Conservation (phyloP, 371 early-diverging fungal genomes). For the Chytridiales sp. region DNA sequence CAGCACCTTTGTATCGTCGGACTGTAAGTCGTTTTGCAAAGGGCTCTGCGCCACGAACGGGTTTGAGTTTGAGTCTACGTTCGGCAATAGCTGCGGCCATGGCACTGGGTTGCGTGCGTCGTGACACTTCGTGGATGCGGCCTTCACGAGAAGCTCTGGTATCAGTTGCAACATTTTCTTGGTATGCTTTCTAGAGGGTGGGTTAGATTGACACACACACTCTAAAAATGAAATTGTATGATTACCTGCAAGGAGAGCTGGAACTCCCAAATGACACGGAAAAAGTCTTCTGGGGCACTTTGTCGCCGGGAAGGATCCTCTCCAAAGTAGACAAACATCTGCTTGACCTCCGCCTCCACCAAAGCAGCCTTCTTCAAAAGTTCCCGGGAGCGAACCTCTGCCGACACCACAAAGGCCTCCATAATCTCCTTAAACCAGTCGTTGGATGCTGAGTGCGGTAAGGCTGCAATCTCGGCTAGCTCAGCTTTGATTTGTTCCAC, state of each 20-base stretch:
- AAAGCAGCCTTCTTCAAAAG: slow-evolving; percentile 21
- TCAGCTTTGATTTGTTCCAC: slow-evolving; percentile 62
- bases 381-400: slow-evolving; percentile 21
- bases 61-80: slow-evolving; percentile 18
- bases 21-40: slow-evolving; percentile 32
- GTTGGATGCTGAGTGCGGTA: slow-evolving; percentile 39
- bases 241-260: slow-evolving; percentile 22
- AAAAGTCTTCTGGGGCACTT: slow-evolving; percentile 41
- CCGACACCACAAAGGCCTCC: slow-evolving; percentile 43
- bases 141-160: slow-evolving; percentile 5
- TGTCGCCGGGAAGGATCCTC: slow-evolving; percentile 33
- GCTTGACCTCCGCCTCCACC: slow-evolving; percentile 29
- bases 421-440: slow-evolving; percentile 67
- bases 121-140: slow-evolving; percentile 1
- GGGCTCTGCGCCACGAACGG: slow-evolving; percentile 30
- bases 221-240: neutral
- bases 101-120: neutral
- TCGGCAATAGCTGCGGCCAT: slow-evolving; percentile 4
- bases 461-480: slow-evolving; percentile 34
- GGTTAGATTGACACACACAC: slow-evolving; percentile 12
- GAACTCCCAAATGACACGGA: slow-evolving; percentile 32
- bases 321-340: slow-evolving; percentile 39
- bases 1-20: slow-evolving; percentile 16
- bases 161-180: slow-evolving; percentile 30
- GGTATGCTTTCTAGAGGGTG: slow-evolving; percentile 20